Evolutionary conservation across 208 protist species (phyloP), one percentile per base, ranked within the genome.

Genomic region (Herpetomonas samuelpessoai): DNA sequence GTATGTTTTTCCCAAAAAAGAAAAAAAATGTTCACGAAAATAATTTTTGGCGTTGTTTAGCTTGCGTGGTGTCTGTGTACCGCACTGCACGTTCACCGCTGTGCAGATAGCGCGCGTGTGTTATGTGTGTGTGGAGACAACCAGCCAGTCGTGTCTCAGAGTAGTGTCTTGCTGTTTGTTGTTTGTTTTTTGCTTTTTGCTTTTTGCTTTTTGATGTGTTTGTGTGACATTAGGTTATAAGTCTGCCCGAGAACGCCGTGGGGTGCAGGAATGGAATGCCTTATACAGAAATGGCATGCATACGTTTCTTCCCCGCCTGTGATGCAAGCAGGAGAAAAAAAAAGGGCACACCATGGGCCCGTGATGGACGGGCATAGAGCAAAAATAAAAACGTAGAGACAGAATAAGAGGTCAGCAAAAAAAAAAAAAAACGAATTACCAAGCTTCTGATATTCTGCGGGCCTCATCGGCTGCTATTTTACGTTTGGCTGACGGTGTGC

Each of bases 301-400:
- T 6, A 18, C 35, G 9, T 41, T 41, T 41, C 6, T 41, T 41
- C 9, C 9, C 35, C 6, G 35, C 6, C 35, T 18, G 35, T 41
- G 9, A 59, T 26, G 31, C 12, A 53, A 61, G 27, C 12, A 24
- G 49, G 45, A 53, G 41, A 52, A 18, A 26, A 62, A 54, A 16
- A 69, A 4, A 62, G 25, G 55, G 29, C 30, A 24, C 41, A 9
- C 27, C 18, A 59, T 21, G 45, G 58, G 6, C 3, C 6, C 25
- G 26, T 27, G 47, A 1, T 38, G 47, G 16, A 57, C 7, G 22
- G 3, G 44, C 49, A 27, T 19, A 38, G 55, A 29, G 44, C 3
- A 2, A 30, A 68, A 38, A 59, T 50, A 57, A 49, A 62, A 64
- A 48, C 21, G 39, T 25, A 48, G 46, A 3, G 18, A 64, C 19